Base-by-base conservation (phyloP, 192 early-diverging fungal genomes). In the Lobosporangium transversale region DNA sequence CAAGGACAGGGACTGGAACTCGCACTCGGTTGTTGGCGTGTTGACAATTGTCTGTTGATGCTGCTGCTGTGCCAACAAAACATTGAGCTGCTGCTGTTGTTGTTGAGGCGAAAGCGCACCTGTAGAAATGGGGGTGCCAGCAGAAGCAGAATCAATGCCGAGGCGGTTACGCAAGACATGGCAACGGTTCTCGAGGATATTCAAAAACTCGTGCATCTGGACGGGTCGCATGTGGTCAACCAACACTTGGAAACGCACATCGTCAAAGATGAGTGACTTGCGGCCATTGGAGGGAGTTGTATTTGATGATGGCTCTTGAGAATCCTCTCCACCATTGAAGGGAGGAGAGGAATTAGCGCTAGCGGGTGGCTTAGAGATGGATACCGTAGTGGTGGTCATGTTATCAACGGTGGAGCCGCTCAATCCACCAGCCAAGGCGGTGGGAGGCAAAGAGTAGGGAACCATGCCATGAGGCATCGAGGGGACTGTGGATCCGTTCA, bases 171-270 rank as follows among this genome's bases (percentile, higher is more conserved):
- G 73, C 31, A 87, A 35, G 31, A 87, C 83, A 35, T 82, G 80
- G 58, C 86, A 87, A 44, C 86, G 73, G 55, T 80, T 79, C 73
- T 87, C 84, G 14, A 87, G 84, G 61, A 87, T 80, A 42, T 68
- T 68, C 21, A 87, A 47, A 36, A 84, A 84, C 18, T 63, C 70
- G 53, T 80, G 59, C 79, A 87, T 80, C 65, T 87, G 84, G 10
- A 64, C 69, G 26, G 71, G 70, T 3, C 73, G 79, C 84, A 87
- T 85, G 35, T 79, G 66, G 42, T 73, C 75, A 12, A 82, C 74
- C 33, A 82, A 48, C 32, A 63, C 75, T 29, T 82, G 70, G 53
- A 82, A 82, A 18, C 75, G 74, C 66, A 71, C 65, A 43, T 82
- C 80, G 57, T 82, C 80, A 78, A 81, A 81, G 36, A 67, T 76